These are phyloP conservation scores for Selaginella moellendorffii DNA, from an alignment of 75 land plant genomes.

Conservation along the genomic window DNA sequence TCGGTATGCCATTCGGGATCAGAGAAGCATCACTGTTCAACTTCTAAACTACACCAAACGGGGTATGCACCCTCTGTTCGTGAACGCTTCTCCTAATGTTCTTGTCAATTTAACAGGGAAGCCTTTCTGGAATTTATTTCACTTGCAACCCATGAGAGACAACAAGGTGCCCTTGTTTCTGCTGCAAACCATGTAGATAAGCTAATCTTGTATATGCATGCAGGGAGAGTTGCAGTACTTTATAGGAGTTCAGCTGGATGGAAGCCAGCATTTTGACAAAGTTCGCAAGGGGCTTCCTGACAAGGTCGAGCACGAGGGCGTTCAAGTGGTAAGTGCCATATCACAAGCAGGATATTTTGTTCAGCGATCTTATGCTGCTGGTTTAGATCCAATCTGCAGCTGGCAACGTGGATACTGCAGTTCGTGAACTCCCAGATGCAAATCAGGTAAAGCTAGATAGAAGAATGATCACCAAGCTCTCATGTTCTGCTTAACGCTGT, in stretches of 20 bases:
- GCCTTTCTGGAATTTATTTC: constrained; percentile 93
- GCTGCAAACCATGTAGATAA: too few relatives aligned
- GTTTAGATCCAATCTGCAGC: constrained; percentile 64
- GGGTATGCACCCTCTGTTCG: constrained; percentile 24
- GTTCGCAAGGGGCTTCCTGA: constrained; percentile 51
- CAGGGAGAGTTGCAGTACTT: constrained; percentile 86
- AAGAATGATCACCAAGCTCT: not conserved
- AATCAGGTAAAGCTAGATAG: constrained; percentile 36
- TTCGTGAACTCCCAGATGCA: constrained; percentile 78
- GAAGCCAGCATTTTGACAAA: constrained; percentile 61
- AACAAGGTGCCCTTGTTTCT: too few relatives aligned
- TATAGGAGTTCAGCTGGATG: constrained; percentile 84
- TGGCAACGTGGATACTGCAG: constrained; percentile 64
- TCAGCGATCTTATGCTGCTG: too few relatives aligned
- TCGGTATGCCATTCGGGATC: constrained; percentile 81
- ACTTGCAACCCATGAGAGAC: constrained; percentile 95
- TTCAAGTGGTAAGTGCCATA: constrained; percentile 32
- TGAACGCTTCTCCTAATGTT: not conserved
- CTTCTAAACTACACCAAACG: constrained; percentile 89
- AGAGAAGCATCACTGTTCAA: constrained; percentile 84
- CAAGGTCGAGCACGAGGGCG: constrained; percentile 34
- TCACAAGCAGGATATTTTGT: not conserved
- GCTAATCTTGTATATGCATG: not conserved
- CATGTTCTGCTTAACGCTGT: too few relatives aligned
- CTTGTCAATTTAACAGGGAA: constrained; percentile 58